Base-by-base conservation (phyloP, 306 rosid species). In the Sechiopsis laciniata region DNA sequence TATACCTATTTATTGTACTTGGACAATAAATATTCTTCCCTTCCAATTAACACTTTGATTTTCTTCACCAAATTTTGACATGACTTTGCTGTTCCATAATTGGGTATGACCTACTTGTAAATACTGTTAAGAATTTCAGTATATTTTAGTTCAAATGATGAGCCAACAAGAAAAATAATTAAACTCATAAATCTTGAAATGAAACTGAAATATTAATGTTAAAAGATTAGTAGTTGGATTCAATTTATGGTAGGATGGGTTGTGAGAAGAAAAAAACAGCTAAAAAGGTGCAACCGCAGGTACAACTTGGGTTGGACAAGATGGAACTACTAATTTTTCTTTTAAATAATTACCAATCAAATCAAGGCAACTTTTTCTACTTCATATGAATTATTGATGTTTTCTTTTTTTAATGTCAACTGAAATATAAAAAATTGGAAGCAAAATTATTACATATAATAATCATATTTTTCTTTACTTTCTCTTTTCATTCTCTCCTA, bases 281-380 rank as follows among this genome's bases (percentile, higher is more conserved):
- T 40, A 24, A 40, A 67, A 67, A 67, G 45, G 55, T 67, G 58
- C 73, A 69, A 48, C 0, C 1, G 13, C 2, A 12, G 73, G 73
- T 68, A 68, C 73, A 68, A 2, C 24, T 69, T 42, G 74, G 74
- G 74, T 70, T 70, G 74, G 74, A 70, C 74, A 26, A 26, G 74
- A 70, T 70, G 59, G 74, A 70, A 70, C 59, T 70, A 59, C 74
- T 70, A 51, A 51, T 70, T 70, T 46, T 51, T 70, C 9, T n/a
- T 70, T 70, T 51, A 15, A 70, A 70, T 70, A 48, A 70, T 70
- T 50, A 51, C 59, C 74, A 70, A 51, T 51, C 74, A 51, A 51
- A 70, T 70, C 74, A 70, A 70, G 29, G 20, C 71, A 40, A 1
- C 42, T 26, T 50, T 68, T 68, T 68, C 73, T 68, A 50, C 73